phyloP scores from a whole-genome alignment of 2,329 filamentous ascomycete genomes.

The Cordyceps pruinosa region DNA sequence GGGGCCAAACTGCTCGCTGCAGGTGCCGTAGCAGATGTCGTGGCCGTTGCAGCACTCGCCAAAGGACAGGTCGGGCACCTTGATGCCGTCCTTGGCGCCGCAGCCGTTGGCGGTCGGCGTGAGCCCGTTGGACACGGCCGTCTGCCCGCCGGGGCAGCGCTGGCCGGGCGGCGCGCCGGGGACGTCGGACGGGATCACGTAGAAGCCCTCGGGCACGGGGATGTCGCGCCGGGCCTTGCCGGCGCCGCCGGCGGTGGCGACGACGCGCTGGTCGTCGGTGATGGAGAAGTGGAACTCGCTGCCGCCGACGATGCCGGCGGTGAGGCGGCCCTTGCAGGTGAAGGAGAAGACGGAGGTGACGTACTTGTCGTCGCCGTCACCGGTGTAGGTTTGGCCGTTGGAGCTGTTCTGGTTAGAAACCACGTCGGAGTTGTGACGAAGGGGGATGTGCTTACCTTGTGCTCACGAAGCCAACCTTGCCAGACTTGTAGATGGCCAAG shows the following conservation, averaged over 20 bases:
- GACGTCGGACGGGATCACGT: not conserved
- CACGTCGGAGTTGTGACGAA: too few relatives aligned
- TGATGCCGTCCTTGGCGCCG: slow-evolving; percentile 9
- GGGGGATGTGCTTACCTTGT: slow-evolving; percentile 5
- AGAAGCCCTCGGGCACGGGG: slow-evolving; percentile 6
- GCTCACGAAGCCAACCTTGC: slow-evolving; percentile 5
- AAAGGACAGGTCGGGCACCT: slow-evolving; percentile 3
- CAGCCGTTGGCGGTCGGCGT: slow-evolving; percentile 7
- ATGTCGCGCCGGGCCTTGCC: slow-evolving; percentile 1
- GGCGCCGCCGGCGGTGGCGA: not conserved
- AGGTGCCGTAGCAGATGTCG: slow-evolving; percentile 8
- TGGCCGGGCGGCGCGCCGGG: not conserved
- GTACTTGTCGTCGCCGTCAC: not conserved
- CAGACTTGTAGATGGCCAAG: slow-evolving; percentile 8
- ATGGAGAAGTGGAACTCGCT: slow-evolving; percentile 5
- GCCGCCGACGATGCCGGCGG: slow-evolving; percentile 1
- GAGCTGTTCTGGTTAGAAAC: not conserved
- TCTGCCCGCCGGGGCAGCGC: slow-evolving; percentile 2
- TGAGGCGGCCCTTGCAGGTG: slow-evolving; percentile 4
- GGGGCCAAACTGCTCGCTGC: slow-evolving; percentile 4
- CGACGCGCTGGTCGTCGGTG: not conserved
- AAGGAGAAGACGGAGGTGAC: slow-evolving; percentile 4
- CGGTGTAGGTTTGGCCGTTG: slow-evolving; percentile 4
- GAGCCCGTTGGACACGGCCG: not conserved
- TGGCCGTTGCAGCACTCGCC: slow-evolving; percentile 11